Base-by-base conservation (phyloP, 129 eudicot genomes). In the Cynara cardunculus region DNA sequence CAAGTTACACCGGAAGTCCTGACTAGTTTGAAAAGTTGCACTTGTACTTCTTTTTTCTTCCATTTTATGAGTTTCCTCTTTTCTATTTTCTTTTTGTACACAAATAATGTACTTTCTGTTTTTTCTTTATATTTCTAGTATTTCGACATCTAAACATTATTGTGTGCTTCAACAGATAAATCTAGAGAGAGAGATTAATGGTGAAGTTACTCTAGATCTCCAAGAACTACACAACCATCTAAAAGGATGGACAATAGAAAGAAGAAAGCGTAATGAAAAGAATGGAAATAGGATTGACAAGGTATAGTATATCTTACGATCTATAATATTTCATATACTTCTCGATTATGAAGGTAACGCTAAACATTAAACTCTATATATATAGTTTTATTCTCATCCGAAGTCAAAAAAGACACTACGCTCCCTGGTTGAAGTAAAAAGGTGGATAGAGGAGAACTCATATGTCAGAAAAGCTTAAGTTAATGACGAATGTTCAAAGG, bases 231-330 rank as follows among this genome's bases (percentile, higher is more conserved):
- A 32, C 4, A 8, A 64, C 11, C 9, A 25, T 77, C 44, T 77
- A 37, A 77, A 77, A 77, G 73, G 80, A 30, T 77, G 80, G 80
- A 77, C 71, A 0, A 21, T 77, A 14, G 72, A 76, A 11, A 64
- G 16, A 64, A 5, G 72, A 3, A 77, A 37, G 34, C 80, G 73
- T 35, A 8, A 16, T 24, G 62, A 34, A 34, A 62, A 32, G 0
- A 12, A 77, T 13, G 72, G 72, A 14, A 64, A 34, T 8, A 77
- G 35, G 67, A 41, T 66, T 65, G 80, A 77, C 72, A 77, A 77
- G 80, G 80, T 77, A 76, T 59, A 26, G 22, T 41, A 14, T 76
- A 25, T 31, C 25, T 65, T 61, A 53, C 21, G 3, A 59, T 12
- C 25, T 34, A 16, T 64, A 62, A 4, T n/a, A 22, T 77, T n/a